phyloP scores from a whole-genome alignment of 805 yeast genomes.

The Candida orba region DNA sequence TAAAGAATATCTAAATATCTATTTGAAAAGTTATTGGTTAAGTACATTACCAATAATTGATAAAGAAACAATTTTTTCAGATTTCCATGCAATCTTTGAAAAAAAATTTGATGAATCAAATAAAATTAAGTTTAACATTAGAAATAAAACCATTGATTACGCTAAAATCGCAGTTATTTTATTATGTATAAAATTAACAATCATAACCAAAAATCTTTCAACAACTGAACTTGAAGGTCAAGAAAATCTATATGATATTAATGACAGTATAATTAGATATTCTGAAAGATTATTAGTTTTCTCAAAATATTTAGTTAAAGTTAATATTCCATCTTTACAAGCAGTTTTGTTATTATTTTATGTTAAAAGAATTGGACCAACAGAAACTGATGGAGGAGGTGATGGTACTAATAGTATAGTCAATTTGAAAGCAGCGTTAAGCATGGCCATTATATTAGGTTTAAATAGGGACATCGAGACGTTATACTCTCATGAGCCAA shows the following conservation, averaged over 20 bases:
- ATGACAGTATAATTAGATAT: constrained; percentile 11
- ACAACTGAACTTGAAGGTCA: background rate
- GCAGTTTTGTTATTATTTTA: constrained; percentile 13
- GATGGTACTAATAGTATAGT: constrained; percentile 13
- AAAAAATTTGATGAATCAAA: constrained; percentile 2
- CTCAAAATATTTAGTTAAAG: constrained; percentile 6
- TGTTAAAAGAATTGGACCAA: constrained; percentile 13
- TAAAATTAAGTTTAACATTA: constrained; percentile 5
- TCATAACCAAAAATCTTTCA: constrained; percentile 5
- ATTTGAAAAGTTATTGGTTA: constrained; percentile 14
- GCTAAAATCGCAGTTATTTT: constrained; percentile 18
- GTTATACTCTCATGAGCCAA: constrained; percentile 9
- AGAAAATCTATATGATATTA: constrained; percentile 7
- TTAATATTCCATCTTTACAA: constrained; percentile 19
- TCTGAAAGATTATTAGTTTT: constrained; percentile 12
- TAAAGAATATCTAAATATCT: constrained; percentile 10
- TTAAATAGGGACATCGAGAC: constrained; percentile 17
- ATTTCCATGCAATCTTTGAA: constrained; percentile 13
- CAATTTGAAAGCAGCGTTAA: constrained; percentile 13
- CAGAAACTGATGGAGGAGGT: constrained; percentile 17
- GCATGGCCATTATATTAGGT: constrained; percentile 21
- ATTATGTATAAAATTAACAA: constrained; percentile 1
- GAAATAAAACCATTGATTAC: constrained; percentile 12
- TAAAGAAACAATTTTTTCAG: constrained; percentile 5
- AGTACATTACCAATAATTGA: constrained; percentile 15